These are phyloP conservation scores for Helminthosporium solani DNA, from an alignment of 2,329 filamentous ascomycete genomes.

Conservation along the genomic window DNA sequence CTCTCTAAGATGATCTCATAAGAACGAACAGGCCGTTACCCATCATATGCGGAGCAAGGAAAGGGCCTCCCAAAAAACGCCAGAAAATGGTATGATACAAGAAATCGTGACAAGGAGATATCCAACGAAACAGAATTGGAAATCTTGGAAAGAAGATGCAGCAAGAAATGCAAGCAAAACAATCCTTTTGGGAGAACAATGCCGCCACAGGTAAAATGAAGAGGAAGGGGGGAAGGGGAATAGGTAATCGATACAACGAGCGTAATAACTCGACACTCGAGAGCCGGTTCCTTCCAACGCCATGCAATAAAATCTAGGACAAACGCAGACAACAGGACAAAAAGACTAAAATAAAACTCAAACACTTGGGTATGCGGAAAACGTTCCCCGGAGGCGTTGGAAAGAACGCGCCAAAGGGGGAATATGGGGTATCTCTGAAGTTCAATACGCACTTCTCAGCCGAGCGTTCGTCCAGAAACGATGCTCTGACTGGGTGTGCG, in stretches of 20 bases:
- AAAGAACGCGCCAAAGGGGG: slow-evolving; percentile 23
- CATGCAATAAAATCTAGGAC: slow-evolving; percentile 29
- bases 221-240: slow-evolving; percentile 11
- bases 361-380: not conserved
- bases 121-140: slow-evolving; percentile 7
- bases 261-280: slow-evolving; percentile 27
- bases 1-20: slow-evolving; percentile 1
- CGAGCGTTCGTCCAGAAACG: slow-evolving; percentile 42
- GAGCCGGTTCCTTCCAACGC: slow-evolving; percentile 30
- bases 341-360: slow-evolving; percentile 2
- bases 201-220: slow-evolving; percentile 24
- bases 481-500: slow-evolving; percentile 43
- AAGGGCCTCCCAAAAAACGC: slow-evolving; percentile 14
- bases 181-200: slow-evolving; percentile 29
- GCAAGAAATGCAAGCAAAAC: slow-evolving; percentile 33
- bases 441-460: slow-evolving; percentile 20
- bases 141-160: slow-evolving; percentile 11
- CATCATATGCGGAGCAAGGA: slow-evolving; percentile 9
- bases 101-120: slow-evolving; percentile 9
- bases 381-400: not conserved
- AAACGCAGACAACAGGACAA: slow-evolving; percentile 11
- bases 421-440: slow-evolving; percentile 42
- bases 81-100: slow-evolving; percentile 35
- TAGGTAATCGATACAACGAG: slow-evolving; percentile 34
- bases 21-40: slow-evolving; percentile 15